phyloP scores from a whole-genome alignment of 2,329 filamentous ascomycete species.

The Pestalotiopsis sp. region DNA sequence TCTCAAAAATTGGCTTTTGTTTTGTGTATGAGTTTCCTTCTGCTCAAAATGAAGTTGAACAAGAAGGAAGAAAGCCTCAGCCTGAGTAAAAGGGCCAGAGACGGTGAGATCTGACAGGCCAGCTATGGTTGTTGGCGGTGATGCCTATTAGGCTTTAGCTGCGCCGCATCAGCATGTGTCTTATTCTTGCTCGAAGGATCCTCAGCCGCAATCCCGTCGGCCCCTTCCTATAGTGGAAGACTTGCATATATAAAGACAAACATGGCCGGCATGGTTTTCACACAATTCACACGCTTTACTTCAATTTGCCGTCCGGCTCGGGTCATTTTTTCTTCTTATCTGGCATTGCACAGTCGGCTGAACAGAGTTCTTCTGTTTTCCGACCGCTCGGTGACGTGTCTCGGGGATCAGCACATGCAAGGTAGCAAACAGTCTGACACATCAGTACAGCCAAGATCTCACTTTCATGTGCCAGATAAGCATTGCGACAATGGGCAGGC shows the following conservation, averaged over 20 bases:
- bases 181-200: background rate
- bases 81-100: background rate
- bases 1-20: background rate
- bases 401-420: background rate
- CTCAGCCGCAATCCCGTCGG: background rate
- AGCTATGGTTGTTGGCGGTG: background rate
- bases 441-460: background rate
- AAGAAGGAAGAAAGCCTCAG: background rate
- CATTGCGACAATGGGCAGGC: too few relatives aligned
- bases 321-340: background rate
- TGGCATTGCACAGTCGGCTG: background rate
- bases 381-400: background rate
- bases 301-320: background rate
- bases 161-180: background rate
- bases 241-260: too few relatives aligned
- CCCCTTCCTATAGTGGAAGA: background rate
- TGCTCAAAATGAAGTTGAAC: background rate
- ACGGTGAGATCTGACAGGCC: background rate
- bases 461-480: background rate
- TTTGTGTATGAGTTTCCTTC: background rate
- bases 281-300: background rate
- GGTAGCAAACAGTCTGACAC: background rate
- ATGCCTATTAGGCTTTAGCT: background rate
- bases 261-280: background rate
- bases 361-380: background rate